Evolutionary conservation across 805 yeast genomes (phyloP).

Genomic region (Nematodospora valgi): DNA sequence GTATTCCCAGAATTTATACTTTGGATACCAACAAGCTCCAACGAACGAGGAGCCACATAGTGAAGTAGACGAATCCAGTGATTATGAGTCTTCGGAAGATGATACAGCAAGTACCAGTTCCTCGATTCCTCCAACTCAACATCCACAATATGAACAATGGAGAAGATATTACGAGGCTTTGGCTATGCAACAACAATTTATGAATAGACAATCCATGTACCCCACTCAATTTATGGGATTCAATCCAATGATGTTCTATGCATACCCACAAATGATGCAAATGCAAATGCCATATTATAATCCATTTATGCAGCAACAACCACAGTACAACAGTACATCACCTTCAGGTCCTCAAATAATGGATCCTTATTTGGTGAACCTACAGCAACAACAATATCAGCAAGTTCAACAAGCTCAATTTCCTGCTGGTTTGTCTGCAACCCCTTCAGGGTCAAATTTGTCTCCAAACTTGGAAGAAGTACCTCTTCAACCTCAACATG

Average conservation of each 20-base stretch:
- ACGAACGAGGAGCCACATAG: conserved; percentile 8
- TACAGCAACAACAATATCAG: conserved; percentile 10
- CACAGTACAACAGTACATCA: not conserved
- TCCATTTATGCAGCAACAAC: conserved; percentile 8
- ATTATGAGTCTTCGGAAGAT: conserved; percentile 11
- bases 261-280: conserved; percentile 14
- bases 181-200: conserved; percentile 15
- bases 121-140: conserved; percentile 14
- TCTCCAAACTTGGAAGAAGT: no score
- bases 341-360: no score
- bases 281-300: conserved; percentile 13
- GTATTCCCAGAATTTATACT: no score
- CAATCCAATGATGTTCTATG: conserved; percentile 8
- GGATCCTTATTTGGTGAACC: conserved; percentile 4
- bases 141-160: conserved; percentile 37
- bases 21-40: not conserved
- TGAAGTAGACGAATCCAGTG: conserved; percentile 10
- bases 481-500: conserved; percentile 7
- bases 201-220: conserved; percentile 12
- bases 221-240: conserved; percentile 1
- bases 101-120: conserved; percentile 9
- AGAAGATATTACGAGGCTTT: conserved; percentile 31
- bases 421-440: not conserved
- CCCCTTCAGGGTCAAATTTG: not conserved
- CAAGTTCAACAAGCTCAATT: not conserved